Base-by-base conservation (phyloP, 2,329 filamentous ascomycete species). In the Calonectria multiphialidica region DNA sequence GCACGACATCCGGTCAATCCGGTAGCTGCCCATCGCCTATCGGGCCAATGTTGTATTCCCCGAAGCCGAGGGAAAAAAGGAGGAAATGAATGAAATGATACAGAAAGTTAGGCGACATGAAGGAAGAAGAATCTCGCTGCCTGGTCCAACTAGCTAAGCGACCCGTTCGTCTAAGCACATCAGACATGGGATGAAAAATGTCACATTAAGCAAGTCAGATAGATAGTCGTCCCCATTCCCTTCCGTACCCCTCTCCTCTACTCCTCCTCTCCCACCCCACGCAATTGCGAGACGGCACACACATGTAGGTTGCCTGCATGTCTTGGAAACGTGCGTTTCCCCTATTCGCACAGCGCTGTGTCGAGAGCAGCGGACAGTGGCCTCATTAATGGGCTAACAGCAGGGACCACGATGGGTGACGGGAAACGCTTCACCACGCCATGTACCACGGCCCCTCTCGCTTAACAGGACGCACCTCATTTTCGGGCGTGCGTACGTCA, bases 341-440 rank as follows among this genome's bases (percentile, higher is more conserved):
- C 68, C 44, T 55, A 59, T 59, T 66, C 62, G 68, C 40, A 59
- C 30, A 49, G 40, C 49, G 37, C 37, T 15, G 35, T 30, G 40
- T 42, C 40, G 23, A 13, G 50, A 15, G 62, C 33, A 16, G 21
- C 30, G 30, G 40, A n/a, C 16, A 25, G 55, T 75, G 75, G 74
- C 73, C 73, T 72, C 61, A 71, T 65, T 10, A 16, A 68, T 69
- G 66, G 53, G 66, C 74, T 71, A 70, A 70, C 55, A 66, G 25
- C 65, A 57, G 59, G 45, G 53, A 59, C 21, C 66, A 68, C 67
- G 69, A 23, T 70, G 65, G 63, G 66, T 57, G 67, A 42, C 50
- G 73, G 73, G 68, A 68, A 66, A 75, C 68, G 47, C 70, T 62
- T 50, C 65, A 74, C 61, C 68, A 75, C 30, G 23, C 70, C 45